Base-by-base conservation (phyloP, 768 basidiomycete genomes). In the Mycena rosella region DNA sequence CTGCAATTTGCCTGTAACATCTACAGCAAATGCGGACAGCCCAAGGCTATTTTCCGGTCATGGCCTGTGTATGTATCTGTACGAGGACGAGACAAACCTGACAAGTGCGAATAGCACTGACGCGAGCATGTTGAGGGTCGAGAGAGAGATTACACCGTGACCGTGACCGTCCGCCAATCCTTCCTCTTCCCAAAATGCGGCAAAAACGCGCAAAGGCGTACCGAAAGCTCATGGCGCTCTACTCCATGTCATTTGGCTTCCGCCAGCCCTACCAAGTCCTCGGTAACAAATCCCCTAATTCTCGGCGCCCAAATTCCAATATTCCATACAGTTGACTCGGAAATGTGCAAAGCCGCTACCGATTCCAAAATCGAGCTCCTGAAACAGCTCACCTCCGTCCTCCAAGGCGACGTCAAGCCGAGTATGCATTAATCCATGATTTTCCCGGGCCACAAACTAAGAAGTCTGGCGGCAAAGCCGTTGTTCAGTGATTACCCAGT, bases 161-260 rank as follows among this genome's bases (percentile, higher is more conserved):
- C n/a, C n/a, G n/a, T n/a, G n/a, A n/a, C n/a, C n/a, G 61, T 20
- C 10, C 34, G 17, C 27, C 82, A 81, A 22, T 24, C 34, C 17
- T 47, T 29, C 26, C 38, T 48, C 38, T 32, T 29, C 40, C 22
- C 49, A 81, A 72, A 65, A 99, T 99, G 98, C 86, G 96, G 61
- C 95, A 98, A 81, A 98, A 95, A 81, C 87, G 98, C 77, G 95
- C 96, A 29, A 99, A 99, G 80, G 88, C 91, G 0, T 98, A 98
- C 80, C 88, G 92, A 71, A 96, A 96, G 77, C 92, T 97, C 59
- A 99, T 99, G 96, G 86, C 89, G 18, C 82, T 96, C 54, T 98
- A 98, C 77, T 88, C 86, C 67, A 87, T 92, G 78, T 86, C 91
- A 2, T 98, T 98, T 78, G 93, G 93, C 8, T 99, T 98, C 78